phyloP scores from a whole-genome alignment of 2,329 filamentous ascomycete genomes.

The Epichloe baconii region DNA sequence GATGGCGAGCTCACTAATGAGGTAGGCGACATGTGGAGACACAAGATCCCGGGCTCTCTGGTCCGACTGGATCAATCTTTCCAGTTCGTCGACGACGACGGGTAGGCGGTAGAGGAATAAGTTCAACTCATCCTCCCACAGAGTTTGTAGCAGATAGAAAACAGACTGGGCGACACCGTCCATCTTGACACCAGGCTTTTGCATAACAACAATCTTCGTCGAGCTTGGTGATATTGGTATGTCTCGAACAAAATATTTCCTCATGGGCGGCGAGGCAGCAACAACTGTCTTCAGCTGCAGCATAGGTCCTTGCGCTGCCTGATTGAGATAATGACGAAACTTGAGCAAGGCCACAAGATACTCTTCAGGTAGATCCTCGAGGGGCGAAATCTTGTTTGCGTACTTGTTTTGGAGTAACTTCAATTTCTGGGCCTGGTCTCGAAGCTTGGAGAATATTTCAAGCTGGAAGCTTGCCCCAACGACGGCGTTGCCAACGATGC shows the following conservation, averaged over 20 bases:
- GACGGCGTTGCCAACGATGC: constrained; percentile 22
- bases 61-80: constrained; percentile 28
- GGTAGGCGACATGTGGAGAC: constrained; percentile 20
- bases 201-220: constrained; percentile 11
- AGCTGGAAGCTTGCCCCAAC: constrained; percentile 21
- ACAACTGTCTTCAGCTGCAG: constrained; percentile 10
- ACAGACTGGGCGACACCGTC: constrained; percentile 15
- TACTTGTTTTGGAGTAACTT: constrained; percentile 20
- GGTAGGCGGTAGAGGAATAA: constrained; percentile 21
- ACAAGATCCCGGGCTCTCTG: constrained; percentile 22
- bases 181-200: constrained; percentile 9
- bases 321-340: constrained; percentile 24
- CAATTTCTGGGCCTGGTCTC: constrained; percentile 16
- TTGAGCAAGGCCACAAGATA: constrained; percentile 25
- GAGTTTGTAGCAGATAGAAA: constrained; percentile 22
- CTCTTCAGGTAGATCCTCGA: constrained; percentile 16
- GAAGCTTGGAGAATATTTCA: constrained; percentile 26
- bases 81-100: constrained; percentile 33
- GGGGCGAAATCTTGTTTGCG: constrained; percentile 15
- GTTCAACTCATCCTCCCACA: constrained; percentile 23
- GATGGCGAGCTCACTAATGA: constrained; percentile 33
- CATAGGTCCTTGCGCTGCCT: constrained; percentile 19
- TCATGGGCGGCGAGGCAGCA: constrained; percentile 28
- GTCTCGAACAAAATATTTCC: constrained; percentile 19
- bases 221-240: constrained; percentile 11